Conservation (phyloP, 176 grass and related monocot genomes). For the Triticum monococcum region DNA sequence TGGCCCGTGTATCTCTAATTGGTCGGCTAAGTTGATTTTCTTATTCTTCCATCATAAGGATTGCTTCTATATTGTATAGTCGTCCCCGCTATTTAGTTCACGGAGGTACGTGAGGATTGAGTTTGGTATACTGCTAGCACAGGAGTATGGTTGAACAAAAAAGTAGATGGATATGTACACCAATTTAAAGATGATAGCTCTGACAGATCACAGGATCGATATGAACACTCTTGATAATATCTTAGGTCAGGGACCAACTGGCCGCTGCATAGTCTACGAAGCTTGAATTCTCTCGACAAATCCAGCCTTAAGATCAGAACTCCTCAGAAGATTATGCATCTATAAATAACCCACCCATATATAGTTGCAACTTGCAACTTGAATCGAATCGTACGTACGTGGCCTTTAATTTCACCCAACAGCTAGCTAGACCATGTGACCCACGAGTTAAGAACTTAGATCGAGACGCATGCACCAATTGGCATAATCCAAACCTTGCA, state of each 20-base stretch:
- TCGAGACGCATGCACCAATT: neutral
- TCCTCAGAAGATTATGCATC: neutral
- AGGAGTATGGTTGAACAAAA: neutral
- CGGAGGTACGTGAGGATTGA: too few species aligned
- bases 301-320: neutral
- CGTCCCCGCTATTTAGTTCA: too few species aligned
- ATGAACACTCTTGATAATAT: neutral
- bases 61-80: too few species aligned
- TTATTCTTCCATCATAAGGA: too few species aligned
- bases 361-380: neutral
- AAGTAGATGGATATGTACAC: neutral
- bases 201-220: neutral
- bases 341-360: neutral
- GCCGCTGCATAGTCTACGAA: neutral
- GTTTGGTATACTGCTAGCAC: neutral
- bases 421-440: constrained; percentile 5
- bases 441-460: neutral
- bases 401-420: neutral
- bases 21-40: too few species aligned
- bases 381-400: neutral
- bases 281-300: neutral
- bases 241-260: neutral
- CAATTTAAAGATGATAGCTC: neutral
- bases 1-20: too few species aligned
- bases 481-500: neutral